phyloP scores from a whole-genome alignment of 805 yeast genomes.

The Metschnikowia sp. region DNA sequence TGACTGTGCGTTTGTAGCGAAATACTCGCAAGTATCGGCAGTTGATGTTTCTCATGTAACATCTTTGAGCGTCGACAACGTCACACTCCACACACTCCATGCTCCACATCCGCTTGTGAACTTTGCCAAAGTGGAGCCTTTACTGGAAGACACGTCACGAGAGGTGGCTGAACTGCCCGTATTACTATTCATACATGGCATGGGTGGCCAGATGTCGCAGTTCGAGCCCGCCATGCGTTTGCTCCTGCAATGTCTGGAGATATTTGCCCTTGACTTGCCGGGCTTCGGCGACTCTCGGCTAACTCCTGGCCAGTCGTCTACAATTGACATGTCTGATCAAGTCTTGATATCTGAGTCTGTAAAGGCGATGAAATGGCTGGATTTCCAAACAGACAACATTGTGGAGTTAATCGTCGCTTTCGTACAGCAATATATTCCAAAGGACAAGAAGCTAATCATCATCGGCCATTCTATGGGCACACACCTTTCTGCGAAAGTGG shows the following conservation, averaged over 20 bases:
- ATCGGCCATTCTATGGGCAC: slow-evolving; percentile 80
- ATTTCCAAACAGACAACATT: slow-evolving; percentile 41
- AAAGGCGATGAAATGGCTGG: slow-evolving; percentile 33
- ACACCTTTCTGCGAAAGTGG: slow-evolving; percentile 47
- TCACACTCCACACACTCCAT: slow-evolving; percentile 41
- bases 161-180: slow-evolving; percentile 53
- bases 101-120: slow-evolving; percentile 49
- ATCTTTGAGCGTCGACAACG: slow-evolving; percentile 22
- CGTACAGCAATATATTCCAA: slow-evolving; percentile 36
- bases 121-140: slow-evolving; percentile 16
- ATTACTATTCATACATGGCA: slow-evolving; percentile 73
- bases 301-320: slow-evolving; percentile 16
- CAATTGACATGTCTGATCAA: slow-evolving; percentile 30
- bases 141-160: slow-evolving; percentile 21
- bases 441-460: slow-evolving; percentile 41
- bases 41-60: slow-evolving; percentile 27
- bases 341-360: slow-evolving; percentile 28
- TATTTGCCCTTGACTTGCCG: slow-evolving; percentile 76
- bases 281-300: slow-evolving; percentile 69
- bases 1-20: slow-evolving; percentile 53
- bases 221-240: slow-evolving; percentile 70
- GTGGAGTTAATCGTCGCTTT: slow-evolving; percentile 38
- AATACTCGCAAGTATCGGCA: slow-evolving; percentile 40
- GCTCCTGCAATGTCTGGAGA: slow-evolving; percentile 58
- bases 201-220: slow-evolving; percentile 88